Evolutionary conservation across 768 basidiomycete species (phyloP), one percentile per base, ranked within the genome.

Genomic region (Tulasnella sp.): DNA sequence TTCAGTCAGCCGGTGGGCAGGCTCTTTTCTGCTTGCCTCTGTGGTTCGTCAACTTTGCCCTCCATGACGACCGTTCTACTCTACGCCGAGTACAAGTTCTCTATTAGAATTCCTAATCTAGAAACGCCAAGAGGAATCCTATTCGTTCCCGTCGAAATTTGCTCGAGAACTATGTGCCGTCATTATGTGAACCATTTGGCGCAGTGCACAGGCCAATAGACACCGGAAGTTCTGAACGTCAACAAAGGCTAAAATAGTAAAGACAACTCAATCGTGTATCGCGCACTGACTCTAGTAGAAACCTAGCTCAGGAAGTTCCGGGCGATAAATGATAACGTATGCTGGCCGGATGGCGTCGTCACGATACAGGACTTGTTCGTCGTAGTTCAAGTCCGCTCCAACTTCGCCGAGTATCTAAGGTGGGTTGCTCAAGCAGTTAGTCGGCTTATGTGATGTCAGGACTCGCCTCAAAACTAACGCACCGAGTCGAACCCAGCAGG

Each of bases 331-430:
- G 28, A 76, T 31, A 22, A 76, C 11, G 20, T 76, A 76, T 0
- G 76, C 76, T 31, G 76, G 76, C 24, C 76, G 76, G 46, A 76
- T 76, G 8, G 76, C 76, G 76, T 76, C 76, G 31, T 76, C 46
- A 24, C 76, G 48, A 37, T 76, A 76, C 20, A 76, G 31, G 41
- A 76, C 76, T 40, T 76, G 76, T 58, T 76, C 76, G 37, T 76
- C 76, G 24, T 76, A 76, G 54, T 50, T 54, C 28, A 76, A 58
- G 46, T 76, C n/a, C 46, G 34, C 48, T 76, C 76, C 76, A 34
- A 76, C 76, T 16, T 24, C 54, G 3, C 76, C 76, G 7, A 76
- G 34, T 20, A 76, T 48, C 76, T 76, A 40, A n/a, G 22, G 16
- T 8, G 22, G 9, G 48, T 50, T 6, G 50, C 8, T 76, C 16